Evolutionary conservation across 495 filamentous ascomycete genomes (phyloP).

Genomic region (Aspergillus coremiiformis): DNA sequence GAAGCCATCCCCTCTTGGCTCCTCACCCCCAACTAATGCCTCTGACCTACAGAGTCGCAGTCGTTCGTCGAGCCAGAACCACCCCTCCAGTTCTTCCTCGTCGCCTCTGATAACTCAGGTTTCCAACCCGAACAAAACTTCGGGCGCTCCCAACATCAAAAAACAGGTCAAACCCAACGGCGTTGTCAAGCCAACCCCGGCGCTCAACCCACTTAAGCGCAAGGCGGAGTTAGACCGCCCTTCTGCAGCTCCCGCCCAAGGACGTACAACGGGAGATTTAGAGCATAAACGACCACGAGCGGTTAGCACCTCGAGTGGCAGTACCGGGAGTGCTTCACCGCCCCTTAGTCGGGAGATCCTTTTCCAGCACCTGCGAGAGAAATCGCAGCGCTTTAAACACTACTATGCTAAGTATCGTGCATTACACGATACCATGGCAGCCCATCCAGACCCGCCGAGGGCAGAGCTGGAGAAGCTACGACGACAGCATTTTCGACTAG

Average conservation of each 20-base stretch:
- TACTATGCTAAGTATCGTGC: constrained; percentile 56
- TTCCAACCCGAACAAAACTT: constrained; percentile 21
- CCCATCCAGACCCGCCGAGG: constrained; percentile 42
- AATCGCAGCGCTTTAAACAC: constrained; percentile 54
- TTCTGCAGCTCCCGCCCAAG: constrained; percentile 14
- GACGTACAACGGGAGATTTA: constrained; percentile 27
- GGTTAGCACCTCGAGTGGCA: constrained; percentile 40
- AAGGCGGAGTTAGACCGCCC: constrained; percentile 36
- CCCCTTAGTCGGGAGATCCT: constrained; percentile 37
- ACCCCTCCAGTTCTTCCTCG: constrained; percentile 39
- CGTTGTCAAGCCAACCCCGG: constrained; percentile 18
- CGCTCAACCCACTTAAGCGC: constrained; percentile 38
- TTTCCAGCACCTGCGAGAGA: constrained; percentile 38
- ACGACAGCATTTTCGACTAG: constrained; percentile 54
- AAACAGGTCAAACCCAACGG: constrained; percentile 25
- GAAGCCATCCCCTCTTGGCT: constrained; percentile 68
- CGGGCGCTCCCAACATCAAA: constrained; percentile 5
- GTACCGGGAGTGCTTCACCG: constrained; percentile 42
- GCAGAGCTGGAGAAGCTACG: constrained; percentile 50
- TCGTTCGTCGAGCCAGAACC: constrained; percentile 37
- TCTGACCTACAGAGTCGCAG: constrained; percentile 50
- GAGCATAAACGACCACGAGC: constrained; percentile 42
- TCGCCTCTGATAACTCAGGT: constrained; percentile 39
- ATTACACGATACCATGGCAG: constrained; percentile 53
- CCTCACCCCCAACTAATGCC: constrained; percentile 69